Evolutionary conservation across 2,329 filamentous ascomycete species (phyloP).

Genomic region (Calonectria henricotiae): DNA sequence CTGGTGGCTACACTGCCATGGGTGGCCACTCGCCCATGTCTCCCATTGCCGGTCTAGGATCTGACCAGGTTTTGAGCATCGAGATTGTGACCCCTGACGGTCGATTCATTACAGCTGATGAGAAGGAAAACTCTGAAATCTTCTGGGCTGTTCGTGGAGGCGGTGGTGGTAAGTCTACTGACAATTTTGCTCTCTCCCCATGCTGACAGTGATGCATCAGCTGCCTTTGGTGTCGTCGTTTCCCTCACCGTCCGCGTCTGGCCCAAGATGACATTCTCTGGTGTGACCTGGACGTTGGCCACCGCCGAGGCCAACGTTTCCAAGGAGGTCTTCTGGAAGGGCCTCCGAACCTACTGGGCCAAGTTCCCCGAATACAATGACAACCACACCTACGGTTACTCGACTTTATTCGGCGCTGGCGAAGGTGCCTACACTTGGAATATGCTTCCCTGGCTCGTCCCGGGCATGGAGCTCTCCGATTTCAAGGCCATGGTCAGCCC

Average conservation of each 20-base stretch:
- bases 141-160: slow-evolving; percentile 69
- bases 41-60: slow-evolving; percentile 61
- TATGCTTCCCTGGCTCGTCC: slow-evolving; percentile 58
- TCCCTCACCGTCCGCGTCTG: slow-evolving; percentile 55
- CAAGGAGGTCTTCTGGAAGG: slow-evolving; percentile 56
- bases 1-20: slow-evolving; percentile 55
- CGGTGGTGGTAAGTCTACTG: slow-evolving; percentile 39
- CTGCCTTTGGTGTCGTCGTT: slow-evolving; percentile 63
- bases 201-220: slow-evolving; percentile 38
- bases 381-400: slow-evolving; percentile 54
- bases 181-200: not conserved
- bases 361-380: slow-evolving; percentile 55
- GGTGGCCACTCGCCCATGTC: slow-evolving; percentile 69
- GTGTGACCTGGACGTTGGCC: slow-evolving; percentile 59
- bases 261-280: slow-evolving; percentile 54
- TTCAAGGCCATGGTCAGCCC: slow-evolving; percentile 56
- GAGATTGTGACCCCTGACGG: slow-evolving; percentile 66
- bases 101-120: slow-evolving; percentile 60
- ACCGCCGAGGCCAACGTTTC: slow-evolving; percentile 51
- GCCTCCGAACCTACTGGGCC: slow-evolving; percentile 55
- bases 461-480: slow-evolving; percentile 55
- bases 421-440: slow-evolving; percentile 51
- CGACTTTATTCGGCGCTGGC: slow-evolving; percentile 39
- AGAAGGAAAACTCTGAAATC: slow-evolving; percentile 63
- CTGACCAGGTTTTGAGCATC: slow-evolving; percentile 68